These are phyloP conservation scores for Fusarium armeniacum DNA, from an alignment of 2,329 filamentous ascomycete genomes.

Conservation along the genomic window DNA sequence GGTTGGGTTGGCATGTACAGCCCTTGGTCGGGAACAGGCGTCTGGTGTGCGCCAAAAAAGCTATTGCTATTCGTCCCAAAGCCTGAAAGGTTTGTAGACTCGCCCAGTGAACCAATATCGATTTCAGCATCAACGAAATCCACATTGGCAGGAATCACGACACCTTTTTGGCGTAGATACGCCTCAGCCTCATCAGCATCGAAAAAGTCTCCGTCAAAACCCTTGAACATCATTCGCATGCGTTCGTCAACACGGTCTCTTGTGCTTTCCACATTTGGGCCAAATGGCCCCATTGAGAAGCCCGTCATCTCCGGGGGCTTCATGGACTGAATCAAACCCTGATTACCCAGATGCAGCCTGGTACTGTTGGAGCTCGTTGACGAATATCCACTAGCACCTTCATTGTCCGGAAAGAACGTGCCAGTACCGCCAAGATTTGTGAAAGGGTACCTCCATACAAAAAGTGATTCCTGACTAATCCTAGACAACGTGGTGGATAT, in stretches of 20 bases:
- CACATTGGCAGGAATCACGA: conserved; percentile 71
- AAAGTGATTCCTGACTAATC: conserved; percentile 61
- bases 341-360: conserved; percentile 54
- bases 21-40: conserved; percentile 11
- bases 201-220: conserved; percentile 81
- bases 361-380: neutral
- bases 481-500: conserved; percentile 54
- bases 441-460: conserved; percentile 72
- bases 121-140: conserved; percentile 74
- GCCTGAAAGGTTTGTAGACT: conserved; percentile 20
- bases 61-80: conserved; percentile 5
- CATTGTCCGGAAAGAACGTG: conserved; percentile 67
- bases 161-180: conserved; percentile 75
- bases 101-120: conserved; percentile 58
- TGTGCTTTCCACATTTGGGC: conserved; percentile 55
- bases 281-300: conserved; percentile 64
- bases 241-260: conserved; percentile 60
- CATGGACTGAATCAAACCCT: conserved; percentile 51
- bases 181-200: conserved; percentile 82
- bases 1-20: conserved; percentile 20
- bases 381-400: conserved; percentile 5
- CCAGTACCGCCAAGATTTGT: conserved; percentile 77
- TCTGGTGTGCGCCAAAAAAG: conserved; percentile 32
- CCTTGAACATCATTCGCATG: conserved; percentile 68
- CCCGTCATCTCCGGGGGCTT: conserved; percentile 48